Percentiles rank a stretch among this genome's conserved stretches.
These are phyloP conservation scores for Trypanosoma melophagium DNA, from an alignment of 208 protist genomes.

Conservation along the genomic window DNA sequence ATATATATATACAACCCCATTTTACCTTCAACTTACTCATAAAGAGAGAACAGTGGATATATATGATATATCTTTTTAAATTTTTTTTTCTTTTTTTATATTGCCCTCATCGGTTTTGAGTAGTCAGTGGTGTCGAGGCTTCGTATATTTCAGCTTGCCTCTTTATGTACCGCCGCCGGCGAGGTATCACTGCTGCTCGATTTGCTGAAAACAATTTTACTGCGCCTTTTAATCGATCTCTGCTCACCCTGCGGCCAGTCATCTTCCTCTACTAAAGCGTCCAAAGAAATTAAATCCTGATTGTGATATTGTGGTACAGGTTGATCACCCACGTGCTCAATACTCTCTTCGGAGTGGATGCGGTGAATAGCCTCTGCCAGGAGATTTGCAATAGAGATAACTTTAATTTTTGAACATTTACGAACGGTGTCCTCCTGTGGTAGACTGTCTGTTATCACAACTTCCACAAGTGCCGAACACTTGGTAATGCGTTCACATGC, in stretches of 20 bases:
- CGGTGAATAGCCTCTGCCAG: constrained; percentile 87
- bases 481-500: constrained; percentile 92
- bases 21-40: too few relatives aligned
- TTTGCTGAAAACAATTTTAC: not conserved
- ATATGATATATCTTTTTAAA: too few relatives aligned
- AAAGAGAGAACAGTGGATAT: too few relatives aligned
- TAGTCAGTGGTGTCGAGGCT: too few relatives aligned
- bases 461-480: constrained; percentile 83
- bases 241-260: constrained; percentile 47
- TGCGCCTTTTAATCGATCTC: constrained; percentile 1
- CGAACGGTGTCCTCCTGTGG: constrained; percentile 61
- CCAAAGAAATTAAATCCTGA: constrained; percentile 71
- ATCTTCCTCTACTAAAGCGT: constrained; percentile 77
- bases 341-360: constrained; percentile 83
- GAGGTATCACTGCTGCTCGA: constrained; percentile 16
- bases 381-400: constrained; percentile 86
- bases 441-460: constrained; percentile 94
- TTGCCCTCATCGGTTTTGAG: not conserved
- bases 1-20: too few relatives aligned
- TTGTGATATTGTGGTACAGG: constrained; percentile 46
- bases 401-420: constrained; percentile 81
- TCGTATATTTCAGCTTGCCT: not conserved
- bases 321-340: constrained; percentile 52
- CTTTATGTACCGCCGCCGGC: not conserved
- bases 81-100: not conserved